phyloP scores from a whole-genome alignment of 306 rosid genomes.

The Rubus idaeus region DNA sequence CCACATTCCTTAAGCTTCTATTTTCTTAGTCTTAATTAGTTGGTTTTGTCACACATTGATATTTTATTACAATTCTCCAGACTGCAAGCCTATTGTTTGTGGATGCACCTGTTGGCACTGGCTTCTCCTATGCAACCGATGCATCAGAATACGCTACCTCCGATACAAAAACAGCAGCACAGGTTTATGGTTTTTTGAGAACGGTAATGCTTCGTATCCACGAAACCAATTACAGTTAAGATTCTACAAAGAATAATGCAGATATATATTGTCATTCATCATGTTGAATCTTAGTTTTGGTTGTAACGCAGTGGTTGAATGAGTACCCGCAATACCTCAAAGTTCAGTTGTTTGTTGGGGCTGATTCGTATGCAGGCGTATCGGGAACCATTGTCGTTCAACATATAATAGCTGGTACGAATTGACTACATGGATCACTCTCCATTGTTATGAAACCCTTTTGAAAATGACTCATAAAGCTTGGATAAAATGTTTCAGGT shows the following conservation, averaged over 20 bases:
- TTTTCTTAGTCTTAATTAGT: background rate
- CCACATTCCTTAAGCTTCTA: background rate
- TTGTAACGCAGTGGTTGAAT: conserved; percentile 24
- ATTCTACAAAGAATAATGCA: background rate
- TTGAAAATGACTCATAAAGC: background rate
- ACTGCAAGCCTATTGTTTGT: conserved; percentile 25
- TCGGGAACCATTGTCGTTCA: conserved; percentile 13
- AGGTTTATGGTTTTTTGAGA: conserved; percentile 14
- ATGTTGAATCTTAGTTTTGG: background rate
- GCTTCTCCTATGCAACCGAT: conserved; percentile 28
- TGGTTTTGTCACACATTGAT: background rate
- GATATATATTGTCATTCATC: background rate
- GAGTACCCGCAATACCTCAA: conserved; percentile 20
- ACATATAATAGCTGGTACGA: conserved; percentile 18
- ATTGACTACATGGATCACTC: background rate
- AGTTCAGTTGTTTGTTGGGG: conserved; percentile 19
- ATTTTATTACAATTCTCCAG: background rate
- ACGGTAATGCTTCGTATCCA: conserved; percentile 2
- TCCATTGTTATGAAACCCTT: background rate
- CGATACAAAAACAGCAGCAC: conserved; percentile 18
- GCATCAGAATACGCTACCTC: conserved; percentile 6
- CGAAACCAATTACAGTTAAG: background rate
- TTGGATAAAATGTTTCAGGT: conserved; percentile 3
- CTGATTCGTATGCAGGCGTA: conserved; percentile 25
- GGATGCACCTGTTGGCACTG: conserved; percentile 31